phyloP scores from a whole-genome alignment of 768 basidiomycete genomes.

The Pisolithus albus region DNA sequence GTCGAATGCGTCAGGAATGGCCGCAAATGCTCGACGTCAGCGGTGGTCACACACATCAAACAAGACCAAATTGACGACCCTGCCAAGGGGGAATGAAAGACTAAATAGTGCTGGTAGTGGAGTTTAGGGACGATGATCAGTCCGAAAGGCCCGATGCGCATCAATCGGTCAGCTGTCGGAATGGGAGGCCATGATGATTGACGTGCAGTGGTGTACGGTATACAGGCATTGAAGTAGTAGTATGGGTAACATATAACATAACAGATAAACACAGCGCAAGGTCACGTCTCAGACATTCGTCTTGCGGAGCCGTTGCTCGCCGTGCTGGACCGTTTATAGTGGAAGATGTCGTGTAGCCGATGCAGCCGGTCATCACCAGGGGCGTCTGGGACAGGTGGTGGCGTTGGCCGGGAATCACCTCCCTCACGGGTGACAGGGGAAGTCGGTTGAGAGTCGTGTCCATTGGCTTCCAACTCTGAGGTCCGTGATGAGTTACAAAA shows the following conservation, averaged over 20 bases:
- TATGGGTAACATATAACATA: slow-evolving; percentile 12
- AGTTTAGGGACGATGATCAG: neutral
- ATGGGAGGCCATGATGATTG: slow-evolving; percentile 12
- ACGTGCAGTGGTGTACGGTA: slow-evolving; percentile 25
- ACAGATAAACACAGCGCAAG: slow-evolving; percentile 10
- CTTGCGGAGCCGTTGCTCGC: slow-evolving; percentile 37
- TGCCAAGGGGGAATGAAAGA: neutral
- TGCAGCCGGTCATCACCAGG: slow-evolving; percentile 61
- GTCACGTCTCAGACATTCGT: slow-evolving; percentile 7
- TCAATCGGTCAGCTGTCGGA: neutral
- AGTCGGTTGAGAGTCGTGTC: slow-evolving; percentile 28
- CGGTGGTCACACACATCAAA: slow-evolving; percentile 10
- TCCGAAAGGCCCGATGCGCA: neutral
- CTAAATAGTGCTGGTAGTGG: too few species aligned
- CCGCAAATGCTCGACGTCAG: too few species aligned
- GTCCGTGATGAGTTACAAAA: slow-evolving; percentile 6
- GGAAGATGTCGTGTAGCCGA: slow-evolving; percentile 73
- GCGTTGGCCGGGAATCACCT: slow-evolving; percentile 31
- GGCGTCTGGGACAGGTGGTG: slow-evolving; percentile 23
- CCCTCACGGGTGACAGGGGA: slow-evolving; percentile 28
- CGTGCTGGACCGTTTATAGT: slow-evolving; percentile 66
- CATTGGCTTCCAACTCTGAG: slow-evolving; percentile 60
- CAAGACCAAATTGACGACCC: slow-evolving; percentile 19
- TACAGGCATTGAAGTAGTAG: slow-evolving; percentile 14
- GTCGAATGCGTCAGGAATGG: too few species aligned